These are phyloP conservation scores for Dentiscutata heterogama DNA, from an alignment of 371 early-diverging fungal species.

Conservation along the genomic window DNA sequence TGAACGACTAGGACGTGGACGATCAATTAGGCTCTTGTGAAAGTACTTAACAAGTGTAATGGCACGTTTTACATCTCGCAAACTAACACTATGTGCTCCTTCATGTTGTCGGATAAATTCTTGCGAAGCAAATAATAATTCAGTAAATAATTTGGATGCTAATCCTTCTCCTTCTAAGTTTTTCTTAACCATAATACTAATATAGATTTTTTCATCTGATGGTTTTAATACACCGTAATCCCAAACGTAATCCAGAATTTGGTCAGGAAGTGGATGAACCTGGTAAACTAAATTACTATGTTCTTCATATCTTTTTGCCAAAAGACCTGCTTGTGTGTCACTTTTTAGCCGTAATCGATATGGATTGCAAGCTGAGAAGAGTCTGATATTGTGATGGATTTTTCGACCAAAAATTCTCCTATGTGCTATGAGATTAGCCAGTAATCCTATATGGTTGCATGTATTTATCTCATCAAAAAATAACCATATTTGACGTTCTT, in stretches of 20 bases:
- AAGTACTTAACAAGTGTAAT: constrained; percentile 28
- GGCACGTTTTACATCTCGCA: constrained; percentile 44
- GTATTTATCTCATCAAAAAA: constrained; percentile 47
- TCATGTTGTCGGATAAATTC: constrained; percentile 37
- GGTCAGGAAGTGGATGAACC: constrained; percentile 41
- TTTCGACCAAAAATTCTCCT: neutral
- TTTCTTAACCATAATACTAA: constrained; percentile 41
- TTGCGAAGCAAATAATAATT: constrained; percentile 41
- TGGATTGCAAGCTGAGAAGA: constrained; percentile 45
- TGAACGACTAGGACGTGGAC: neutral
- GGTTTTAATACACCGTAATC: constrained; percentile 37
- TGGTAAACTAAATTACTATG: constrained; percentile 42
- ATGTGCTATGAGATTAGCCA: constrained; percentile 33
- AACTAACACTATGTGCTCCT: constrained; percentile 38
- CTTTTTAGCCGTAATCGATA: constrained; percentile 30
- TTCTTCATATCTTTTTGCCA: constrained; percentile 36
- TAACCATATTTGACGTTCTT: constrained; percentile 31
- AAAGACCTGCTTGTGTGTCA: constrained; percentile 27
- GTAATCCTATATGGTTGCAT: constrained; percentile 39
- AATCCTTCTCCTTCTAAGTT: neutral
- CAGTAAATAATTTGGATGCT: neutral
- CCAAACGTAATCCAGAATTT: constrained; percentile 46
- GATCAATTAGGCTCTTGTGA: constrained; percentile 12
- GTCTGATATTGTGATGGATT: constrained; percentile 40
- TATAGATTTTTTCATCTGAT: constrained; percentile 44